phyloP scores from a whole-genome alignment of 495 filamentous ascomycete species.

The Rhypophila decipiens region DNA sequence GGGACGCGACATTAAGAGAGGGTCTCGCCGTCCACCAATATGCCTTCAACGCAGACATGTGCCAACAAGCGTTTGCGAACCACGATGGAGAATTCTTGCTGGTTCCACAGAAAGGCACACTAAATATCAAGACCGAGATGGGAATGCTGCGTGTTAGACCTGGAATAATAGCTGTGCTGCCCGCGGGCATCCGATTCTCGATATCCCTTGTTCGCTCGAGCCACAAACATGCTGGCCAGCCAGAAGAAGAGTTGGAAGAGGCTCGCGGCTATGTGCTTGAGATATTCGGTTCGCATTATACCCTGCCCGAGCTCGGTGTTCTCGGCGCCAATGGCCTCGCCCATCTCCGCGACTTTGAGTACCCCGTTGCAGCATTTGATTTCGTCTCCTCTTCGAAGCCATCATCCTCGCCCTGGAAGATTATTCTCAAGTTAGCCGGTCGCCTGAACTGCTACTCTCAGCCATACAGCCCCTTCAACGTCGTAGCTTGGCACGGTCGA shows the following conservation, averaged over 20 bases:
- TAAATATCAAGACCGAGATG: constrained; percentile 65
- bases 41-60: constrained; percentile 62
- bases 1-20: constrained; percentile 60
- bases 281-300: constrained; percentile 59
- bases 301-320: constrained; percentile 66
- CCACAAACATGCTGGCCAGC: neutral
- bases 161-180: constrained; percentile 64
- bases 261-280: constrained; percentile 60
- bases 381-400: constrained; percentile 19
- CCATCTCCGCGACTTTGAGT: constrained; percentile 66
- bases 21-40: constrained; percentile 65
- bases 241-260: neutral
- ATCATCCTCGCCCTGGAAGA: constrained; percentile 29
- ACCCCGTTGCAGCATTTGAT: constrained; percentile 60
- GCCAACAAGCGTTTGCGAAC: constrained; percentile 59
- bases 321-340: constrained; percentile 67
- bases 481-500: constrained; percentile 67
- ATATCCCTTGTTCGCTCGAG: constrained; percentile 21
- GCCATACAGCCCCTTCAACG: constrained; percentile 65
- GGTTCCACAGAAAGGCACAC: constrained; percentile 57
- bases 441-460: constrained; percentile 57
- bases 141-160: constrained; percentile 51
- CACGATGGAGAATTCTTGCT: constrained; percentile 68
- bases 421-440: constrained; percentile 62
- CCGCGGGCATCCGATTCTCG: constrained; percentile 60